Evolutionary conservation across 768 basidiomycete genomes (phyloP).

Genomic region (Pleurotus sapidus): DNA sequence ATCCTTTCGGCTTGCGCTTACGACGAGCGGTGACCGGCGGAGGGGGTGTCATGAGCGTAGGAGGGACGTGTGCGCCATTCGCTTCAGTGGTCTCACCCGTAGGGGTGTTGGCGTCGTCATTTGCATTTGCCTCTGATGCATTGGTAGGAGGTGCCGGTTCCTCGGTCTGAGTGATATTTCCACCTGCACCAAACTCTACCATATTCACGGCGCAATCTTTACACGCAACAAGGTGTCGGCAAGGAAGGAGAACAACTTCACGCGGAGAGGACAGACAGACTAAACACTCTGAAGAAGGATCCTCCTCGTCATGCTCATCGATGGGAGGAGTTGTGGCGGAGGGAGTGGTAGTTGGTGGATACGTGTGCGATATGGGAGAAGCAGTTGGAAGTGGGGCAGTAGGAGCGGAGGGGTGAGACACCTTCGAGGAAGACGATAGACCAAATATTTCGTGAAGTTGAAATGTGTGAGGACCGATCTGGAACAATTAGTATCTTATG

Average conservation of each 20-base stretch:
- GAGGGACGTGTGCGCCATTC: constrained; percentile 12
- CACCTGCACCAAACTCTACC: constrained; percentile 96
- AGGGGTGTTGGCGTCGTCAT: constrained; percentile 23
- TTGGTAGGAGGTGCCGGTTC: constrained; percentile 30
- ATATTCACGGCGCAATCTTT: constrained; percentile 95
- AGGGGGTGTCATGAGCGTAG: constrained; percentile 7
- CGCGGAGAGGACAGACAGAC: constrained; percentile 85
- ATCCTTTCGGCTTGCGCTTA: constrained; percentile 93
- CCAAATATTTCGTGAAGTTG: constrained; percentile 95
- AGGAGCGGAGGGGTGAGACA: constrained; percentile 23
- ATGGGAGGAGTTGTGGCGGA: constrained; percentile 1
- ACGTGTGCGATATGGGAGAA: constrained; percentile 40
- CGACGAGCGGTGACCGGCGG: constrained; percentile 39
- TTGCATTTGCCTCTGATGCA: constrained; percentile 13
- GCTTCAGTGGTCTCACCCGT: constrained; percentile 18
- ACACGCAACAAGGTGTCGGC: constrained; percentile 92
- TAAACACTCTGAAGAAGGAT: constrained; percentile 85
- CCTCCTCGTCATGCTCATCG: constrained; percentile 47
- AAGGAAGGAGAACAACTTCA: constrained; percentile 91
- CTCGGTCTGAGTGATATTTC: constrained; percentile 66
- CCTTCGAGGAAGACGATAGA: constrained; percentile 58
- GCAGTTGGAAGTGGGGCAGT: constrained; percentile 30
- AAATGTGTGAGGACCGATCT: constrained; percentile 94
- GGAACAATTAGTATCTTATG: constrained; percentile 7
- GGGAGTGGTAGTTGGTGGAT: constrained; percentile 37